Conservation (phyloP, 352 stramenopile genomes). For the Phytophthora foliorum region DNA sequence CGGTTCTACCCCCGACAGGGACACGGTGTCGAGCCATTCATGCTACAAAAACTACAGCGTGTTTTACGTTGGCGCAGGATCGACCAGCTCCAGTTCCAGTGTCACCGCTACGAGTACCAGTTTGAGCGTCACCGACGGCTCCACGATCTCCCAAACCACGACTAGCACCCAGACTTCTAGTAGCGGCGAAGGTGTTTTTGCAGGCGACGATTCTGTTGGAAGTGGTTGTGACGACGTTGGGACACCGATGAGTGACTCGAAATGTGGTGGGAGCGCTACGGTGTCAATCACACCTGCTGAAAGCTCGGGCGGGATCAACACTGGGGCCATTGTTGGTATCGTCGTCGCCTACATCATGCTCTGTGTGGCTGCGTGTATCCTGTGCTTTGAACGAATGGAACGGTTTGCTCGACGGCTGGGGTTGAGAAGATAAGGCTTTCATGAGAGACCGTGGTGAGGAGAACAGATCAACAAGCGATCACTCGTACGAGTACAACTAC, state of each 20-base stretch:
- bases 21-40: slow-evolving; percentile 28
- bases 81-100: slow-evolving; percentile 1
- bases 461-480: slow-evolving; percentile 7
- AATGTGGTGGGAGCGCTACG: slow-evolving; percentile 2
- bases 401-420: slow-evolving; percentile 14
- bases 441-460: no score
- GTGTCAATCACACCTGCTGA: slow-evolving; percentile 8
- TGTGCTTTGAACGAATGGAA: slow-evolving; percentile 34
- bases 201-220: neutral
- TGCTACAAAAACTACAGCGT: slow-evolving; percentile 33
- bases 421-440: slow-evolving; percentile 10
- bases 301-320: slow-evolving; percentile 20
- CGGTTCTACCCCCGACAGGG: slow-evolving; percentile 18
- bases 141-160: neutral
- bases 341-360: slow-evolving; percentile 30
- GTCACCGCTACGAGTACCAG: neutral
- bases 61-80: slow-evolving; percentile 11
- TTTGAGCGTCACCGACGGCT: slow-evolving; percentile 1
- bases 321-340: slow-evolving; percentile 29
- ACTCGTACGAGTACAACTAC: slow-evolving; percentile 39
- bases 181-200: neutral
- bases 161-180: slow-evolving; percentile 7
- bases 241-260: neutral
- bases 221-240: slow-evolving; percentile 1
- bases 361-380: slow-evolving; percentile 18